Base-by-base conservation (phyloP, 2,329 filamentous ascomycete genomes). In the Bimuria novae-zelandiae region DNA sequence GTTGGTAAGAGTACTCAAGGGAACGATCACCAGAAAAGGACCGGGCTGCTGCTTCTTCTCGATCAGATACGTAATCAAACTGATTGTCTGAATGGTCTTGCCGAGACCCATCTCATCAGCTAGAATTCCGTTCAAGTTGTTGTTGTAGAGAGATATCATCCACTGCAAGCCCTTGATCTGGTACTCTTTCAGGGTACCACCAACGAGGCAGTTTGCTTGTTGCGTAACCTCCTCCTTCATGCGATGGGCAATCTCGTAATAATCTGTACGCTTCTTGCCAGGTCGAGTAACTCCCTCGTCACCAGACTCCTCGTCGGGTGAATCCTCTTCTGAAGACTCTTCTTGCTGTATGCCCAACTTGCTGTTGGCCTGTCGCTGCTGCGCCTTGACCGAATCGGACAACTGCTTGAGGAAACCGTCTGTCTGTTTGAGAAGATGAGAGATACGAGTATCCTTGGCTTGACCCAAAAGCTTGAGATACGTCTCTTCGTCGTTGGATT, bases 91-190 rank as follows among this genome's bases (percentile, higher is more conserved):
- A 65, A 99, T 99, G 0, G 94, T 99, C 80, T 99, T 99, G 75
- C 94, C 94, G 61, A 99, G 90, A 87, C 94, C 94, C 94, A 99
- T 99, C 77, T 99, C 94, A 69, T 99, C 94, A 54, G 94, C 94
- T 66, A 99, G 81, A 62, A 99, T 97, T 83, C 94, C 94, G 74
- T 99, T 99, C 61, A 99, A 84, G 76, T 97, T 99, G 81, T 99
- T 99, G 86, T 99, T 99, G 84, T 97, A 99, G 12, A 99, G 83
- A 12, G 94, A 99, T 56, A 99, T 88, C 94, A 99, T 99, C 94
- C 94, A 99, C 75, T 99, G 93, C 42, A 99, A 80, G 83, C 94
- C 94, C 85, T 97, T 97, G 76, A 99, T 64, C 77, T 99, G 94
- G 76, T 99, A 99, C 74, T 99, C 94, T 76, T 99, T 99, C 62